Evolutionary conservation across 805 yeast species (phyloP), one percentile per base, ranked within the genome.

Genomic region (Starmerella ratchasimensis): DNA sequence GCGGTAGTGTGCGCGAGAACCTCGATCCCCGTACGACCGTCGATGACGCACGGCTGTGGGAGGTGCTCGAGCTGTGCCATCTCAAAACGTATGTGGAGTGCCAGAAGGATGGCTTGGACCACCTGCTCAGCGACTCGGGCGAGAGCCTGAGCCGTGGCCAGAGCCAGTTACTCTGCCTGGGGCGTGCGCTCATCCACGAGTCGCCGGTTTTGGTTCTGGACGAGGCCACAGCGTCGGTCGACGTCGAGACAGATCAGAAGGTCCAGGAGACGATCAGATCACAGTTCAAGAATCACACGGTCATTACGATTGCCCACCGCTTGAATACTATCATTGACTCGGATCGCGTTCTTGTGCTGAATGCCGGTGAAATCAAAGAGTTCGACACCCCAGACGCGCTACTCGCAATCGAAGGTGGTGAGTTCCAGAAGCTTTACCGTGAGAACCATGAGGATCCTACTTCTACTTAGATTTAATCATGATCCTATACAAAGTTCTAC

Each of bases 281-380:
- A 5, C 82, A 78, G 50, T 80, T 80, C 50, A 41, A 57, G 5
- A 61, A 71, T 28, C 73, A 86, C 50, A 80, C 93, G 0, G 73
- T 80, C 38, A 58, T 80, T 45, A 79, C 88, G 48, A 79, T 80
- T 57, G 93, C 93, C 5, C 93, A 80, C 57, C 63, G 93, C 47
- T 63, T 81, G 59, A 69, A 71, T 47, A 74, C 83, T 0, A 75
- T 76, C 42, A 56, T 75, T 44, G 67, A 69, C 48, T 74, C 74
- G 44, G 88, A 80, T 52, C 69, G 75, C 54, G 74, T 80, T 35
- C 56, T 80, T 46, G 88, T 79, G 5, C 39, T 50, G 4, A 47
- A 43, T 18, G 29, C 42, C 8, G 54, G 54, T 9, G 61, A 62
- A 41, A 68, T 80, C 14, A 67, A 62, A 30, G 93, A 82, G 56